Evolutionary conservation across 2,329 filamentous ascomycete genomes (phyloP), one percentile per base, ranked within the genome.

Genomic region (Pseudocercospora pini-densiflorae): DNA sequence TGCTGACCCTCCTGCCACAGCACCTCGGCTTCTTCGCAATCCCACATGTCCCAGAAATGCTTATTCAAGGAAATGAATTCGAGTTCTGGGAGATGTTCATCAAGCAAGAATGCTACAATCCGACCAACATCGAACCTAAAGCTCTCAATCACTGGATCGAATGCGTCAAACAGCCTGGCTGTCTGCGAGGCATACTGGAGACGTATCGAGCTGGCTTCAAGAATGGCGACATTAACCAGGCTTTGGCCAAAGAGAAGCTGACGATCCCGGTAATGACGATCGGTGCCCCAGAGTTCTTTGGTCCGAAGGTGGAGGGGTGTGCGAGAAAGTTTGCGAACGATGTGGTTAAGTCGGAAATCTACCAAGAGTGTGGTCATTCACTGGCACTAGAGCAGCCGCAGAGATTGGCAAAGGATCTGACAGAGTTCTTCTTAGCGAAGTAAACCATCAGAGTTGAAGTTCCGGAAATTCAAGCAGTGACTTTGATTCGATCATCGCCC

Each of bases 41-140:
- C 59, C 77, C 78, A 1, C 76, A 79, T 58, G 70, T 80, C 1
- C 78, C 77, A 0, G 78, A 80, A 68, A 80, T 80, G 78, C 71
- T 80, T 53, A 79, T 79, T 12, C 72, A 75, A 51, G 78, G 78
- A 1, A 75, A 77, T 19, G 78, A 80, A 69, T 70, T 74, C 29
- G 78, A 79, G 64, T 79, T 80, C 45, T 80, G 78, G 78, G 77
- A 77, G 62, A 76, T 76, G 70, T 80, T 80, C 68, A 79, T 80
- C 71, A 79, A 78, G 64, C 76, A 77, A 45, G 78, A 80, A 69
- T 80, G 78, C 68, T 79, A 79, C 64, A 79, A 80, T 61, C 78
- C 78, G 6, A 75, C 74, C 54, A 68, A 73, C 4, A 76, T 80
- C 33, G 76, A 78, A 59, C 75, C 73, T 1, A 71, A 71, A 55